Conservation (phyloP, 2,329 filamentous ascomycete genomes). For the Fusarium chaquense region DNA sequence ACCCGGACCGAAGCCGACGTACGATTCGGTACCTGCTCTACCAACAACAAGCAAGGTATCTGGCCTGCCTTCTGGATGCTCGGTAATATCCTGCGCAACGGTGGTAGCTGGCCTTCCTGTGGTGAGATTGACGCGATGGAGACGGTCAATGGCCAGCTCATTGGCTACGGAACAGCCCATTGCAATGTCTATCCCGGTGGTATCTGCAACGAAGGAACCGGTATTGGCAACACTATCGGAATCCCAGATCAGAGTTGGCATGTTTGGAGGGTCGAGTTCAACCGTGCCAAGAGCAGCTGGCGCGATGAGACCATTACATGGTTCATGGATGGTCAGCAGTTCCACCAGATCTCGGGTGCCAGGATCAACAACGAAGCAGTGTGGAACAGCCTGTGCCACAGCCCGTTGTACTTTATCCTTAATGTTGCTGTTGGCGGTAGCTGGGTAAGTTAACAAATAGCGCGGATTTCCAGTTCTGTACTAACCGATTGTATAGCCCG, state of each 20-base stretch:
- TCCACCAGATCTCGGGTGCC: constrained; percentile 57
- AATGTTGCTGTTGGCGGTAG: constrained; percentile 66
- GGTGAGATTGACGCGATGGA: constrained; percentile 42
- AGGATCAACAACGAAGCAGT: constrained; percentile 58
- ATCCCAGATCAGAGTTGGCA: constrained; percentile 56
- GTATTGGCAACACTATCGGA: constrained; percentile 52
- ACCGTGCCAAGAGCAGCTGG: constrained; percentile 59
- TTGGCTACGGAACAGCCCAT: constrained; percentile 36
- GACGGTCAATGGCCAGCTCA: constrained; percentile 36
- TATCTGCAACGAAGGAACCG: constrained; percentile 61
- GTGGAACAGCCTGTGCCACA: constrained; percentile 62
- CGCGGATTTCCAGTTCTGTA: fast-evolving
- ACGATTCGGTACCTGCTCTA: constrained; percentile 58
- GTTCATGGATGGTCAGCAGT: constrained; percentile 60
- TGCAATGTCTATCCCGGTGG: constrained; percentile 53
- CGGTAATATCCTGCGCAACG: constrained; percentile 34
- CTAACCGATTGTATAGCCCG: constrained; percentile 53
- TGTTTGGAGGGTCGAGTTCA: constrained; percentile 61
- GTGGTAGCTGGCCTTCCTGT: constrained; percentile 42
- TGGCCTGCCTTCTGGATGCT: constrained; percentile 48
- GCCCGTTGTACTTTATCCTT: constrained; percentile 62
- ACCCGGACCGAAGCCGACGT: constrained; percentile 59
- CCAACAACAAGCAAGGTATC: constrained; percentile 59
- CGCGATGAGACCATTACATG: constrained; percentile 62
- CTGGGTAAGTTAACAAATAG: constrained; percentile 54